phyloP scores from a whole-genome alignment of 2,329 filamentous ascomycete genomes.

The Cladophialophora psammophila region DNA sequence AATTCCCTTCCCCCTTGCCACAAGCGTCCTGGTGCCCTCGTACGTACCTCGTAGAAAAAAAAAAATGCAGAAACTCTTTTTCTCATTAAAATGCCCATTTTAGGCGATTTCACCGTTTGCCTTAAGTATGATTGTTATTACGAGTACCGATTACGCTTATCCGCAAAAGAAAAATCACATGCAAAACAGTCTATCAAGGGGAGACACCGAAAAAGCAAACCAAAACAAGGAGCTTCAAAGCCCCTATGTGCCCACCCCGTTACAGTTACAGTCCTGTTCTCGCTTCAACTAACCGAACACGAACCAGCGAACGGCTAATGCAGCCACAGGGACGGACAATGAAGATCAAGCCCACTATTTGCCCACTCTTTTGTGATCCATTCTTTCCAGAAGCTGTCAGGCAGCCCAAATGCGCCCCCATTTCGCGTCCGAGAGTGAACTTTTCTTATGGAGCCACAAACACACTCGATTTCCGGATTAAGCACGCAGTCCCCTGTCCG shows the following conservation, averaged over 20 bases:
- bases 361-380: constrained; percentile 20
- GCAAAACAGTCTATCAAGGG: background rate
- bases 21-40: background rate
- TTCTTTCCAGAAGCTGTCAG: constrained; percentile 25
- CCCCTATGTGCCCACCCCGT: background rate
- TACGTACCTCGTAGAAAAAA: background rate
- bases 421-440: background rate
- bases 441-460: background rate
- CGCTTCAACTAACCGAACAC: constrained; percentile 23
- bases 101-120: background rate
- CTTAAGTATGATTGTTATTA: too few species aligned
- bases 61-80: constrained; percentile 8
- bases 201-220: background rate
- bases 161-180: background rate
- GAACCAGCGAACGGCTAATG: constrained; percentile 16
- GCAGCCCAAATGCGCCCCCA: background rate
- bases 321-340: constrained; percentile 16
- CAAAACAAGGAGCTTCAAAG: background rate
- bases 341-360: constrained; percentile 24
- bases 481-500: too few species aligned
- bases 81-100: constrained; percentile 4
- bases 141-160: background rate
- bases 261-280: constrained; percentile 4
- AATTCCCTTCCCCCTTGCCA: too few species aligned
- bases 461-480: background rate